phyloP scores from a whole-genome alignment of 2,329 filamentous ascomycete species.

The Davidsoniella eucalypti region DNA sequence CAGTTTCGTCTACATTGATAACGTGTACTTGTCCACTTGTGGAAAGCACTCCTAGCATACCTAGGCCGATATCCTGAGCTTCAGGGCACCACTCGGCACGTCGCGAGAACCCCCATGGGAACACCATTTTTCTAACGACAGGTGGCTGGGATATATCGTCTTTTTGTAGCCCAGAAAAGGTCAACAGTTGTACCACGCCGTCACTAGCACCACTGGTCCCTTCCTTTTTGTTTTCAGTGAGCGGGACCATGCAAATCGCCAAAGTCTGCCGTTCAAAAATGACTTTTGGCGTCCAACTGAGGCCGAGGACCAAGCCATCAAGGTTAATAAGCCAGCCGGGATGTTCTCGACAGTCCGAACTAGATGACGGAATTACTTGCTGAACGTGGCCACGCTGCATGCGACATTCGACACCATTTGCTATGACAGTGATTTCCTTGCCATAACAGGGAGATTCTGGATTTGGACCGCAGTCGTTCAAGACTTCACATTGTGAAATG shows the following conservation, averaged over 20 bases:
- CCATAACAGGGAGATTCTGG: conserved; percentile 18
- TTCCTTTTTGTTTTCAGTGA: conserved; percentile 30
- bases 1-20: conserved; percentile 24
- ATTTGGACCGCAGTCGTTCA: conserved; percentile 19
- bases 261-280: conserved; percentile 27
- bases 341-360: conserved; percentile 12
- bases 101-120: conserved; percentile 33
- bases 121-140: conserved; percentile 29
- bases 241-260: conserved; percentile 33
- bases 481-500: not conserved
- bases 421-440: conserved; percentile 19
- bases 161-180: conserved; percentile 22
- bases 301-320: conserved; percentile 34
- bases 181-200: conserved; percentile 37
- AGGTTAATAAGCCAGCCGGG: conserved; percentile 38
- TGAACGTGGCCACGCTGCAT: conserved; percentile 17
- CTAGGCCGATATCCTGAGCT: conserved; percentile 19
- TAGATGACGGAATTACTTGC: not conserved
- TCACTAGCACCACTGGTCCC: conserved; percentile 24
- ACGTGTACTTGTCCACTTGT: conserved; percentile 35
- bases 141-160: conserved; percentile 19
- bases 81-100: conserved; percentile 38
- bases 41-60: conserved; percentile 33
- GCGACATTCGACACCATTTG: conserved; percentile 18
- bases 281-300: conserved; percentile 34